Evolutionary conservation across 306 rosid species (phyloP).

Genomic region (Benincasa hispida): DNA sequence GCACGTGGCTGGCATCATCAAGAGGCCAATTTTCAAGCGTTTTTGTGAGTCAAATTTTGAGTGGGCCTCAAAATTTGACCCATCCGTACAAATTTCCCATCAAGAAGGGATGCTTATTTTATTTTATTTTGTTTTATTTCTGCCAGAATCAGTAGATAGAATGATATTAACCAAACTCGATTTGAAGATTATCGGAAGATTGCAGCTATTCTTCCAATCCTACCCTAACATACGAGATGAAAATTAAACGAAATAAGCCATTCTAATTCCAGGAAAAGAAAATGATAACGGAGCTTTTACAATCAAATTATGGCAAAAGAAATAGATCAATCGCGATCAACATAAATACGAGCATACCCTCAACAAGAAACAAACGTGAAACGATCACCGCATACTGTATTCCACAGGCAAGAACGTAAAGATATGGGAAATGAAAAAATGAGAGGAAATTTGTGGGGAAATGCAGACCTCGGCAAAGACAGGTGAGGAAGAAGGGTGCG

Average conservation of each 20-base stretch:
- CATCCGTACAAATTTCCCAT: too few relatives aligned
- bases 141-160: not conserved
- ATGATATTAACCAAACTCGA: not conserved
- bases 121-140: not conserved
- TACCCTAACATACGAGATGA: not conserved
- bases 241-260: not conserved
- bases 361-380: not conserved
- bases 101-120: not conserved
- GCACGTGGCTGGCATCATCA: too few relatives aligned
- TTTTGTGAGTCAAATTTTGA: too few relatives aligned
- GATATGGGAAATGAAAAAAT: not conserved
- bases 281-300: not conserved
- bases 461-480: slow-evolving; percentile 34
- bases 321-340: not conserved
- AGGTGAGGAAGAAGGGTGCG: slow-evolving; percentile 41
- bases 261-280: not conserved
- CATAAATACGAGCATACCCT: not conserved
- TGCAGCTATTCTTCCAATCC: not conserved
- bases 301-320: not conserved
- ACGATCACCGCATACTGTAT: not conserved
- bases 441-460: slow-evolving; percentile 7
- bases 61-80: too few relatives aligned
- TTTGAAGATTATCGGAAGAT: not conserved
- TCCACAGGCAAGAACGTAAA: not conserved
- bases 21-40: too few relatives aligned